Base-by-base conservation (phyloP, 345 rosid genomes). In the Pistacia atlantica region DNA sequence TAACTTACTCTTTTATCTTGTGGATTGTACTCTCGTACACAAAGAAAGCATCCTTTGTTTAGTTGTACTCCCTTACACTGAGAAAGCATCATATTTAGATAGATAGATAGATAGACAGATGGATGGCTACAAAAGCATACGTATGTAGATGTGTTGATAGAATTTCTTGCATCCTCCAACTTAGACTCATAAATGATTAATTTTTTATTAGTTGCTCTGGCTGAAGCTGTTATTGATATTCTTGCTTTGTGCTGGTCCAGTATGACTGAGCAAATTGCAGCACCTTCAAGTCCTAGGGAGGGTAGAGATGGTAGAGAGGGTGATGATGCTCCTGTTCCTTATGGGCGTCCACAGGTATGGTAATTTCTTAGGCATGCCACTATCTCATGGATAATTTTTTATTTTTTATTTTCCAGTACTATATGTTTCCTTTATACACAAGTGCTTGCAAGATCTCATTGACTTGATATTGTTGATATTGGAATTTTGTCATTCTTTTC, bases 261-360 rank as follows among this genome's bases (percentile, higher is more conserved):
- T 87, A 97, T 97, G 99, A 90, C 97, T 74, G 99, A 97, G 88
- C 98, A 82, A 82, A 83, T 89, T 80, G 75, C 79, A 13, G 85
- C 97, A 80, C 98, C 99, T 72, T 87, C 97, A 54, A 97, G 97
- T 86, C 98, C 97, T 73, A 86, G 91, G 71, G 98, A 92, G 72
- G 97, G 97, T 63, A 84, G 91, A 71, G 98, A 92, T 72, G 97
- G 97, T 63, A 84, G 92, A 72, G 98, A 92, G 71, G 97, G 97
- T 65, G 99, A 92, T 67, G 95, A 90, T 77, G 85, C 82, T 56
- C 67, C 94, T 67, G 74, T 80, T 65, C 65, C 90, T 63, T 83
- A 73, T 63, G 98, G 89, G 67, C 92, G 63, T 63, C 90, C 85
- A 25, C 81, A 78, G 87, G 99, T 96, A 88, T 76, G 75, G 80